Conservation (phyloP, 2,329 filamentous ascomycete species). For the Cladophialophora yegresii region DNA sequence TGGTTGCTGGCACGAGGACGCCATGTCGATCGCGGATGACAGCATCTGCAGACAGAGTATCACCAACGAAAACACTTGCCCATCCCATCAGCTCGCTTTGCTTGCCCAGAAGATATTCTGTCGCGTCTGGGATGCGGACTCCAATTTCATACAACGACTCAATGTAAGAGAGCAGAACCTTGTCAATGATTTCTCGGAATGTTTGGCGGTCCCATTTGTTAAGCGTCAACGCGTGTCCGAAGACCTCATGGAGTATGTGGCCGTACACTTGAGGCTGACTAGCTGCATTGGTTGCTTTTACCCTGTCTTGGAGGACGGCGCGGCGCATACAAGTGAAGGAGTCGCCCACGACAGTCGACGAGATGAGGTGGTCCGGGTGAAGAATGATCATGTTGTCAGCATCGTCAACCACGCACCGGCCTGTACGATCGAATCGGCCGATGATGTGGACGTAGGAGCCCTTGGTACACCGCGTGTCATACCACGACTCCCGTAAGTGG, state of each 20-base stretch:
- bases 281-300: slow-evolving; percentile 83
- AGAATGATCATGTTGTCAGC: slow-evolving; percentile 80
- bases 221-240: slow-evolving; percentile 81
- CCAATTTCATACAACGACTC: slow-evolving; percentile 89
- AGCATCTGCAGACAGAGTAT: slow-evolving; percentile 68
- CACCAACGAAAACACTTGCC: slow-evolving; percentile 77
- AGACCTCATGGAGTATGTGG: slow-evolving; percentile 90
- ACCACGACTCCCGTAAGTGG: slow-evolving; percentile 81
- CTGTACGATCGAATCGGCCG: slow-evolving; percentile 68
- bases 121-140: slow-evolving; percentile 69
- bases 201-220: slow-evolving; percentile 78
- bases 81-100: slow-evolving; percentile 78
- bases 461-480: slow-evolving; percentile 72
- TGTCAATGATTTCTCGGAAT: slow-evolving; percentile 66
- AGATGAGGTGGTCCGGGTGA: slow-evolving; percentile 93
- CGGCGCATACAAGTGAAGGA: slow-evolving; percentile 89
- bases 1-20: slow-evolving; percentile 74
- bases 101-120: slow-evolving; percentile 79
- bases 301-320: slow-evolving; percentile 88
- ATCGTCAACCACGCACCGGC: slow-evolving; percentile 81
- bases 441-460: slow-evolving; percentile 85
- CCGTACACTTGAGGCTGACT: slow-evolving; percentile 85
- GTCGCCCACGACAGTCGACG: slow-evolving; percentile 92
- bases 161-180: slow-evolving; percentile 72
- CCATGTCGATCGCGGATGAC: slow-evolving; percentile 77